Base-by-base conservation (phyloP, 176 grass and related monocot species). In the Lolium rigidum region DNA sequence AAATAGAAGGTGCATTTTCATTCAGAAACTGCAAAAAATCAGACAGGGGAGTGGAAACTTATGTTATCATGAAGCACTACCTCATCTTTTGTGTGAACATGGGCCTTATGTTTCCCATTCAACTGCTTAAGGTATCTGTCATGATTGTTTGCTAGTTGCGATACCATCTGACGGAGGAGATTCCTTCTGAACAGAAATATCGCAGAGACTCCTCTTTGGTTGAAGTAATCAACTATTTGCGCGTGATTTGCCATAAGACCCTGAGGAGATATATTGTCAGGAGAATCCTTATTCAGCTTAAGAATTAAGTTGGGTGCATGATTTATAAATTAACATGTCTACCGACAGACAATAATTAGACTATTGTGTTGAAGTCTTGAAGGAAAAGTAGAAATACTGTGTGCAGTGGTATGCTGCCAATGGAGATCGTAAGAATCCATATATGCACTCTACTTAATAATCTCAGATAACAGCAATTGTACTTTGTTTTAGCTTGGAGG, bases 181-280 rank as follows among this genome's bases (percentile, higher is more conserved):
- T 98, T 98, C 80, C 95, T 91, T 88, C 95, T 90, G 60, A 98
- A 93, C 69, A 98, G 89, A 90, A 95, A 93, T 89, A 98, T 85
- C 60, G 52, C 95, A 63, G 76, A 95, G 2, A 98, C 81, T 57
- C 93, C 87, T 82, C 87, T 95, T 81, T 31, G 80, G 56, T 72
- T 90, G 64, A 98, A 98, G 76, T 98, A 98, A 51, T 93, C 89
- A 28, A 82, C 89, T 77, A 98, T 66, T 41, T 82, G 54, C 4
- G 50, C 76, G 20, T 90, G 88, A 81, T 98, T 91, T 82, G 87
- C 87, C 46, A 93, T 54, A 52, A 98, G 90, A 80, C 95, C 95
- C 95, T 98, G 82, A 44, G 88, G 39, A 87, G 7, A 79, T 73
- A 48, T 10, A 86, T 57, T 57, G 73, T 65, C 43, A 92, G 58